Conservation (phyloP, 192 early-diverging fungal species). For the Rhizophagus clarus region DNA sequence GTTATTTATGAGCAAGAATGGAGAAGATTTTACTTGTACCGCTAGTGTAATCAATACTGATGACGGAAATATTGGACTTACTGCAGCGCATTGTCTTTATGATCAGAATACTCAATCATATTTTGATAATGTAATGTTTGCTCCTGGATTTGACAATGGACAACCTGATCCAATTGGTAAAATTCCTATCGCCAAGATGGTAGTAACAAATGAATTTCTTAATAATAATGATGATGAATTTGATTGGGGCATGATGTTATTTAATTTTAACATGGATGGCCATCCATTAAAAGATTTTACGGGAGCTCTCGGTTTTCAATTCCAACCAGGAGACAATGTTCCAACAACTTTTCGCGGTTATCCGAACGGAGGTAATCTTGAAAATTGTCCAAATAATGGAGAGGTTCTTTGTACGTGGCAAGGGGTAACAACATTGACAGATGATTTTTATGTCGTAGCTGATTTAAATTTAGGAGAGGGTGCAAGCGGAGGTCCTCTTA, state of each 20-base stretch:
- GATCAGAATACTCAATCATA: not conserved
- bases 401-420: not conserved
- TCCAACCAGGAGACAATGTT: not conserved
- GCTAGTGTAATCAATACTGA: constrained; percentile 2
- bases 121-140: constrained; percentile 1
- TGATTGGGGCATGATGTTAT: not conserved
- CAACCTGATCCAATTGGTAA: not conserved
- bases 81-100: constrained; percentile 12
- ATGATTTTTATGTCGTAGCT: not conserved
- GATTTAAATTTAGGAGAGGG: not conserved
- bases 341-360: constrained; percentile 6
- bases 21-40: not conserved
- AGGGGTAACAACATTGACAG: not conserved
- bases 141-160: not conserved
- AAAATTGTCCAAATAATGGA: constrained; percentile 14
- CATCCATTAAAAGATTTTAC: constrained; percentile 3
- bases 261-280: not conserved
- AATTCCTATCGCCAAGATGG: not conserved
- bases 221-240: constrained; percentile 11
- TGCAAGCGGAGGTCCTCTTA: not conserved
- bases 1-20: not conserved
- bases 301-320: not conserved
- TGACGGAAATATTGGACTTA: not conserved
- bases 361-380: not conserved
- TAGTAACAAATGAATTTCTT: constrained; percentile 9